Base-by-base conservation (phyloP, 2,329 filamentous ascomycete species). In the Alternaria arborescens region DNA sequence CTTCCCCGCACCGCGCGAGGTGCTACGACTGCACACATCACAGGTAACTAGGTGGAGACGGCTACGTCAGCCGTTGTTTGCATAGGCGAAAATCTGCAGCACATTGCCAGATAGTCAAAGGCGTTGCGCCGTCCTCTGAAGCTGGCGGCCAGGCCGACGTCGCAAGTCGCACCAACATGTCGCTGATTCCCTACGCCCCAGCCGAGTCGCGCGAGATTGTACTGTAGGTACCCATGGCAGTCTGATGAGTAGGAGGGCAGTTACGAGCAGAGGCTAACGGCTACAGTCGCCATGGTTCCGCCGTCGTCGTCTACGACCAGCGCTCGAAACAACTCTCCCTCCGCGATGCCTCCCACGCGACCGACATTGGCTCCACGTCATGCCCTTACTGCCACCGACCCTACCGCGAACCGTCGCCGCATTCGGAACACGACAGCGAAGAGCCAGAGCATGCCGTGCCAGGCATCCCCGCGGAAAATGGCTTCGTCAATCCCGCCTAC, bases 311-410 rank as follows among this genome's bases (percentile, higher is more conserved):
- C 38, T 94, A 92, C 74, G 94, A 99, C 80, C 91, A 89, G 47
- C 85, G 88, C 30, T 97, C 94, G 7, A 90, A 90, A 65, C 91
- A 94, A 70, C 88, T 99, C 66, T 92, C 93, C 69, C 90, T 97
- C 52, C 90, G 91, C 62, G 89, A 86, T 69, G 83, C 85, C 36
- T 82, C 86, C 22, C 79, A 79, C 60, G 78, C 77, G 54, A 79
- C 84, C 61, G 82, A 80, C 30, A 72, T 93, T 59, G 87, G 88
- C 54, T 77, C 84, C 28, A 77, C 88, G 60, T 88, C 94, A 14
- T 99, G 96, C 74, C 95, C 96, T n/a, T 92, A 93, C 72, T 97
- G 94, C 77, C 92, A 93, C 76, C 90, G 91, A 54, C 88, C 92
- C 18, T 85, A 87, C 68, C 82, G 80, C 30, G 89, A 78, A 77